A percentile compares a stretch with the other conserved stretches of the same genome.
Conservation (phyloP, 2,329 filamentous ascomycete species). For the Pyrenochaeta sp. region DNA sequence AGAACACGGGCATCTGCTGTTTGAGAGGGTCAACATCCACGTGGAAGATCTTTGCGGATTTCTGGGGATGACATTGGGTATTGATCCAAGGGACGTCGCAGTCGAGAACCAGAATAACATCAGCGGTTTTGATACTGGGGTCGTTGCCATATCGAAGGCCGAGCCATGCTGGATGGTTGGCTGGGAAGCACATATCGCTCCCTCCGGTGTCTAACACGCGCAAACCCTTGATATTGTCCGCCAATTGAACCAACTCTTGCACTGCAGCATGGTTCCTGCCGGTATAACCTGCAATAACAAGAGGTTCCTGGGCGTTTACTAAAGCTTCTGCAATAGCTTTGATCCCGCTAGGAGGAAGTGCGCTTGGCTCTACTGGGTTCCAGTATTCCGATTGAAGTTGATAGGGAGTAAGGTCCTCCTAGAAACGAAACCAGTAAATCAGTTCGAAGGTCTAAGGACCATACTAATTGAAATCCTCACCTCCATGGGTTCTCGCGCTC, state of each 20-base stretch:
- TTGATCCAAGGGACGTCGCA: conserved; percentile 96
- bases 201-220: conserved; percentile 78
- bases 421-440: background rate
- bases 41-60: conserved; percentile 67
- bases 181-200: conserved; percentile 79
- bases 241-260: conserved; percentile 69
- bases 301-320: conserved; percentile 68
- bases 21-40: conserved; percentile 73
- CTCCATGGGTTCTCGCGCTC: conserved; percentile 81
- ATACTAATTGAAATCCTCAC: background rate
- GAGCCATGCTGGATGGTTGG: conserved; percentile 63
- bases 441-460: too few species aligned
- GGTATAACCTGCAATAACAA: conserved; percentile 74
- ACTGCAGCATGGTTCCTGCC: conserved; percentile 73
- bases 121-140: conserved; percentile 75
- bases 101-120: conserved; percentile 84
- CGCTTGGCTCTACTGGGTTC: conserved; percentile 73
- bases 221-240: conserved; percentile 71
- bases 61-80: conserved; percentile 70
- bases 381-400: conserved; percentile 71
- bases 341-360: conserved; percentile 62
- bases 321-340: conserved; percentile 69
- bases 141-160: conserved; percentile 77
- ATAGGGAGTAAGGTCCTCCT: conserved; percentile 71
- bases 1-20: conserved; percentile 66